Percentiles rank a stretch among this genome's conserved stretches.
Evolutionary conservation across 2,329 filamentous ascomycete species (phyloP).

Genomic region (Dactylonectria macrodidyma): DNA sequence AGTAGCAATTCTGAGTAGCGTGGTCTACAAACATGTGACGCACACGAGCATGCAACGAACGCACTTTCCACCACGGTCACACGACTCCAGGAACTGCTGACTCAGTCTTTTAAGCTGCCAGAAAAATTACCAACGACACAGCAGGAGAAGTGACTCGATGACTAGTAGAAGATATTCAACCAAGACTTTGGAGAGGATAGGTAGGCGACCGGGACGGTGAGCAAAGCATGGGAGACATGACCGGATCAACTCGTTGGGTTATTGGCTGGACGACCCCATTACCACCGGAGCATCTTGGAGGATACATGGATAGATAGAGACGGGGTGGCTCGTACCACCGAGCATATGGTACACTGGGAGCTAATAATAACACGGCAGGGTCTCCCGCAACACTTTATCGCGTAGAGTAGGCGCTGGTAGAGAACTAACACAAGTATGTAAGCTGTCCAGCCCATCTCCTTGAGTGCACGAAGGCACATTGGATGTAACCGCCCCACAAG

Average conservation of each 20-base stretch:
- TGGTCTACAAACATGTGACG: too few relatives aligned
- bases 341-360: not conserved
- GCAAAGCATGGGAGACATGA: conserved; percentile 47
- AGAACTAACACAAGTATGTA: too few relatives aligned
- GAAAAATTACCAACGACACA: conserved; percentile 75
- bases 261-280: not conserved
- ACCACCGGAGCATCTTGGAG: conserved; percentile 1
- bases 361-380: not conserved
- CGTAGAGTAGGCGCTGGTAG: not conserved
- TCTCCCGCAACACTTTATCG: not conserved
- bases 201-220: conserved; percentile 42
- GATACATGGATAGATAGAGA: conserved; percentile 7
- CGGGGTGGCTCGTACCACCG: not conserved
- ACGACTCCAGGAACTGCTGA: conserved; percentile 82
- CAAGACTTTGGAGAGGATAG: conserved; percentile 61
- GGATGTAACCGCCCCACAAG: too few relatives aligned
- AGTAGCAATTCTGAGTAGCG: too few relatives aligned
- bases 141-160: conserved; percentile 81
- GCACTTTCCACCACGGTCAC: too few relatives aligned
- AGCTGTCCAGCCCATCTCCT: too few relatives aligned
- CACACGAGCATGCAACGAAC: too few relatives aligned
- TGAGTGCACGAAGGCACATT: too few relatives aligned
- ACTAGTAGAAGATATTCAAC: conserved; percentile 80
- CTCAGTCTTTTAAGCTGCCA: conserved; percentile 77
- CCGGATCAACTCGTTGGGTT: not conserved